phyloP scores from a whole-genome alignment of 2,329 filamentous ascomycete species.

The Gremmenia infestans region DNA sequence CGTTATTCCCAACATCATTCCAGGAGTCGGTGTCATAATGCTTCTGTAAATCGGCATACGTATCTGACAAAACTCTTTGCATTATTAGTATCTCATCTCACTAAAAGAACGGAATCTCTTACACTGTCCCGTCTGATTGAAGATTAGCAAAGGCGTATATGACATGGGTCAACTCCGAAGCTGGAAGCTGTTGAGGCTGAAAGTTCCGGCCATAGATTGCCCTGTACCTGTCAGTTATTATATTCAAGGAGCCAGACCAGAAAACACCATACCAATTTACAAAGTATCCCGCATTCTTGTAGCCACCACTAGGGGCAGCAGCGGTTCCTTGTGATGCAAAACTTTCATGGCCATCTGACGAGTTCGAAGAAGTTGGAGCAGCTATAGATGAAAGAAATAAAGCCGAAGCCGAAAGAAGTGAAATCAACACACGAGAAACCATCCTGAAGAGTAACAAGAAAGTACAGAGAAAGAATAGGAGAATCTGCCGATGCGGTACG shows the following conservation, averaged over 20 bases:
- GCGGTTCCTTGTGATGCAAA: background rate
- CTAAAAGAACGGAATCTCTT: slow-evolving; percentile 41
- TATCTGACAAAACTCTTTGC: slow-evolving; percentile 56
- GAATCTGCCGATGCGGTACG: background rate
- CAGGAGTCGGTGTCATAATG: slow-evolving; percentile 66
- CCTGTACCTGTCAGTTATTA: slow-evolving; percentile 34
- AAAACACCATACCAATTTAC: slow-evolving; percentile 11
- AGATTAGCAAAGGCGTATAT: slow-evolving; percentile 81
- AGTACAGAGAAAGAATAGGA: background rate
- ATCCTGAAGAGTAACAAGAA: background rate
- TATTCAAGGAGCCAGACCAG: background rate
- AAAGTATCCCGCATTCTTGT: slow-evolving; percentile 14
- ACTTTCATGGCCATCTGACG: too few species aligned
- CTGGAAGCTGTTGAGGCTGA: slow-evolving; percentile 65
- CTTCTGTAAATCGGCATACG: slow-evolving; percentile 69
- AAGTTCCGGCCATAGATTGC: slow-evolving; percentile 72
- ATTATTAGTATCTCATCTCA: slow-evolving; percentile 37
- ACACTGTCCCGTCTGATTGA: slow-evolving; percentile 65
- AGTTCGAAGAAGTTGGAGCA: background rate
- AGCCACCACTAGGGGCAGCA: background rate
- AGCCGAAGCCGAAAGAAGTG: background rate
- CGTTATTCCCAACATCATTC: slow-evolving; percentile 66
- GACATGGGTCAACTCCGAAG: slow-evolving; percentile 67
- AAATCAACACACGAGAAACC: background rate
- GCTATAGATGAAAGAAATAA: background rate